A percentile compares a stretch with the other conserved stretches of the same genome.
Evolutionary conservation across 306 rosid genomes (phyloP).

Genomic region (Dryas drummondii): DNA sequence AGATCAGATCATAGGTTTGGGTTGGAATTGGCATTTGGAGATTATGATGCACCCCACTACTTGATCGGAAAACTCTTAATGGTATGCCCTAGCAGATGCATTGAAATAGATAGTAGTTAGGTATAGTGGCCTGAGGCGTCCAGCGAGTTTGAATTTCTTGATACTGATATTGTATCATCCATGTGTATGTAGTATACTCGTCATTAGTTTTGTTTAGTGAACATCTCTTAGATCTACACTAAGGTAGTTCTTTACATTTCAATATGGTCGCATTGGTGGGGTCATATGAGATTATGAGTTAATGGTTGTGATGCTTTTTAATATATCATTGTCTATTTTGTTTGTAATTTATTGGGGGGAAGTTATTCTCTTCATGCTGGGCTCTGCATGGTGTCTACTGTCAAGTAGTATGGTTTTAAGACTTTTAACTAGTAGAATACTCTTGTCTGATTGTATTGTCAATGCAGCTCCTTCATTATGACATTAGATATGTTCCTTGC

Average conservation of each 20-base stretch:
- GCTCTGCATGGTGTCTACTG: too few species aligned
- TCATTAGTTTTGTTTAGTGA: not conserved
- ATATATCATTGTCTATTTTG: not conserved
- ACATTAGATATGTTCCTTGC: constrained; percentile 82
- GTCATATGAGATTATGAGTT: not conserved
- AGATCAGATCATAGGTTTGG: too few species aligned
- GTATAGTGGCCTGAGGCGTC: not conserved
- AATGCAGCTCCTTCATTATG: constrained; percentile 84
- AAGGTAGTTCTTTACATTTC: not conserved
- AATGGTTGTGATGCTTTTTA: not conserved
- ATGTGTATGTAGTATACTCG: not conserved
- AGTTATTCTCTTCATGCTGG: not conserved
- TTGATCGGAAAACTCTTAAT: too few species aligned
- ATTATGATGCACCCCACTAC: too few species aligned
- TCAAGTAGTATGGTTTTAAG: not conserved
- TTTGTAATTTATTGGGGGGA: not conserved
- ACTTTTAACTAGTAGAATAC: not conserved
- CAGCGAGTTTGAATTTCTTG: not conserved
- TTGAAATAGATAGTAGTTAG: too few species aligned
- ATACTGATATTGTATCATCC: not conserved
- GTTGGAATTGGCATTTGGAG: too few species aligned
- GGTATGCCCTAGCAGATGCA: too few species aligned
- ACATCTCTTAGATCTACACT: not conserved
- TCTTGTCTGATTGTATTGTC: constrained; percentile 19
- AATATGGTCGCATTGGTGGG: not conserved